These are phyloP conservation scores for Xylariales sp. DNA, from an alignment of 2,329 filamentous ascomycete species.

Conservation along the genomic window DNA sequence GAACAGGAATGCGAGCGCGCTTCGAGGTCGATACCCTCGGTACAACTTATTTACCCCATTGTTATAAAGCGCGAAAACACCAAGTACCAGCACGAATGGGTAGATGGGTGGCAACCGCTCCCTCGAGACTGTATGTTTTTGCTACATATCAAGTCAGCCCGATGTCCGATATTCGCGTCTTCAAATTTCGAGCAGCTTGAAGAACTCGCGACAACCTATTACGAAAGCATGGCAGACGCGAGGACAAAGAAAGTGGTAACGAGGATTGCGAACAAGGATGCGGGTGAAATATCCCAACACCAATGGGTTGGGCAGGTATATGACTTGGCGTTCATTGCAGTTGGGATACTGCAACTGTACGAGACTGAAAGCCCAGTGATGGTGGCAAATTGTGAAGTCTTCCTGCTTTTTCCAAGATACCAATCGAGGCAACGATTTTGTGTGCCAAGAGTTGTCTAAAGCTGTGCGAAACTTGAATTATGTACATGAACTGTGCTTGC, in stretches of 20 bases:
- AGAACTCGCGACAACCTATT: conserved; percentile 11
- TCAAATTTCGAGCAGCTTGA: conserved; percentile 11
- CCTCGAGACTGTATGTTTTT: background rate
- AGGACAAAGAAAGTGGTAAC: background rate
- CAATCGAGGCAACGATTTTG: too few species aligned
- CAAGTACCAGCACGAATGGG: background rate
- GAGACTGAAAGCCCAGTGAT: too few species aligned
- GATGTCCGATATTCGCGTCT: background rate
- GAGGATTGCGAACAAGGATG: background rate
- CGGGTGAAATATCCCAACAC: too few species aligned
- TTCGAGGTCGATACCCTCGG: background rate
- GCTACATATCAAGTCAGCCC: background rate
- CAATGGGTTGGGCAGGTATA: too few species aligned
- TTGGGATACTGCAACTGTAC: too few species aligned
- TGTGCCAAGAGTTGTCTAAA: too few species aligned
- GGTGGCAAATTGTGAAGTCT: too few species aligned
- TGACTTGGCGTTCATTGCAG: too few species aligned
- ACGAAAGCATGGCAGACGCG: background rate
- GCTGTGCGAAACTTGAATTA: too few species aligned
- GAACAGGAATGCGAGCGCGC: background rate
- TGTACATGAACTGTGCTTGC: too few species aligned
- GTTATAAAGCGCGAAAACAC: background rate
- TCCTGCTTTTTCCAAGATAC: too few species aligned
- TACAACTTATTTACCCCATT: background rate
- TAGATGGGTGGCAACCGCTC: background rate